Evolutionary conservation across 257 asterid species (phyloP).

Genomic region (Solanum sitiens): DNA sequence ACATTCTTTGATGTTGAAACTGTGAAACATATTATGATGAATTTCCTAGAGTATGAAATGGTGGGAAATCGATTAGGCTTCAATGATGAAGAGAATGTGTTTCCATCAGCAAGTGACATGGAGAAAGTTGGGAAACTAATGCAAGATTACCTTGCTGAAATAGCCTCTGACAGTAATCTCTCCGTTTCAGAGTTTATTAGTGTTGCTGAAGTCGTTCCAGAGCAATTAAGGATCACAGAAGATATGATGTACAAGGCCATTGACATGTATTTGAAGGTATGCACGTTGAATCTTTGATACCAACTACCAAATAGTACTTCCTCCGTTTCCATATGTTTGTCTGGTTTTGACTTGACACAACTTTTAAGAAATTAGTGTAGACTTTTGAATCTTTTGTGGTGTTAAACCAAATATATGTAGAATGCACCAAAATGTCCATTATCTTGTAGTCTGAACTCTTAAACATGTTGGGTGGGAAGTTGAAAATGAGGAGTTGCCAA

Average conservation of each 20-base stretch:
- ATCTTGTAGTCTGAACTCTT: neutral
- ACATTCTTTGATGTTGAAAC: conserved; percentile 70
- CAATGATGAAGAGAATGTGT: conserved; percentile 22
- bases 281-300: neutral
- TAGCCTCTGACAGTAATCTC: conserved; percentile 53
- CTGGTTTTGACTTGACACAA: neutral
- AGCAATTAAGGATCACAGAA: conserved; percentile 45
- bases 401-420: neutral
- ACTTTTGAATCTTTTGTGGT: neutral
- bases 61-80: conserved; percentile 19
- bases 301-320: neutral
- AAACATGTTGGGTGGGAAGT: neutral
- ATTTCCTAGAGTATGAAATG: conserved; percentile 42
- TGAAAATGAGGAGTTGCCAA: neutral
- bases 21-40: conserved; percentile 46
- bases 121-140: conserved; percentile 49
- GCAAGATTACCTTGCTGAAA: conserved; percentile 61
- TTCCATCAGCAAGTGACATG: conserved; percentile 23
- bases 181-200: conserved; percentile 41
- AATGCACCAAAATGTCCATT: neutral
- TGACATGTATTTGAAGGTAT: conserved; percentile 79
- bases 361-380: neutral
- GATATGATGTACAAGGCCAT: conserved; percentile 82
- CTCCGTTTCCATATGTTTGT: neutral
- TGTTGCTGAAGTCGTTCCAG: conserved; percentile 60